These are phyloP conservation scores for Cadophora sp. DNA, from an alignment of 2,329 filamentous ascomycete species.

Conservation along the genomic window DNA sequence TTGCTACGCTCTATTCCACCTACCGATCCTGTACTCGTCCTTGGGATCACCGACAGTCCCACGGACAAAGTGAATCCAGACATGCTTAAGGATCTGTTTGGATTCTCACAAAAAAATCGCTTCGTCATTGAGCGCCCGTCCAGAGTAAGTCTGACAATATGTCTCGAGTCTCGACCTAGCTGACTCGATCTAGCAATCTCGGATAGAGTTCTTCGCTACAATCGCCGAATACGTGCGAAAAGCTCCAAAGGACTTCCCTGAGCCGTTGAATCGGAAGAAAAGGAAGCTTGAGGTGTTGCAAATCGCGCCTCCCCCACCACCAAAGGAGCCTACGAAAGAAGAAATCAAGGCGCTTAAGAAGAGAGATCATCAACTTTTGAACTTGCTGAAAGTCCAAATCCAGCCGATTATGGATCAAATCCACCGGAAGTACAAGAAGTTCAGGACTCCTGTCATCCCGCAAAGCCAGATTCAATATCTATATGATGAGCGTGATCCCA, in stretches of 20 bases:
- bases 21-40: constrained; percentile 85
- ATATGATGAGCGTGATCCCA: constrained; percentile 82
- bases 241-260: constrained; percentile 84
- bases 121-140: constrained; percentile 73
- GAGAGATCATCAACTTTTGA: constrained; percentile 82
- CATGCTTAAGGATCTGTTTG: constrained; percentile 81
- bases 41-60: constrained; percentile 81
- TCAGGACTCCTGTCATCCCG: constrained; percentile 80
- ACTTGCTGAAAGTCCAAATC: constrained; percentile 85
- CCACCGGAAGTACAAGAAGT: constrained; percentile 87
- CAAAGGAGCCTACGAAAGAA: constrained; percentile 72
- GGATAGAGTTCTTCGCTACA: constrained; percentile 80
- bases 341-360: constrained; percentile 83
- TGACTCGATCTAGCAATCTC: constrained; percentile 56
- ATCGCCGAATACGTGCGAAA: constrained; percentile 80
- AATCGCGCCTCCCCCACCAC: constrained; percentile 75
- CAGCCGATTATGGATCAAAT: constrained; percentile 98
- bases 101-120: constrained; percentile 81
- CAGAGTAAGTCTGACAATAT: constrained; percentile 52
- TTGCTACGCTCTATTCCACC: constrained; percentile 85
- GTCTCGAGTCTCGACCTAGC: constrained; percentile 19
- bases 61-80: constrained; percentile 64
- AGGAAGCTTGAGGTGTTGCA: constrained; percentile 79
- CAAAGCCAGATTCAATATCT: constrained; percentile 79
- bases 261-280: constrained; percentile 85